Conservation (phyloP, 208 protist species). For the Leishmania tarentolae region DNA sequence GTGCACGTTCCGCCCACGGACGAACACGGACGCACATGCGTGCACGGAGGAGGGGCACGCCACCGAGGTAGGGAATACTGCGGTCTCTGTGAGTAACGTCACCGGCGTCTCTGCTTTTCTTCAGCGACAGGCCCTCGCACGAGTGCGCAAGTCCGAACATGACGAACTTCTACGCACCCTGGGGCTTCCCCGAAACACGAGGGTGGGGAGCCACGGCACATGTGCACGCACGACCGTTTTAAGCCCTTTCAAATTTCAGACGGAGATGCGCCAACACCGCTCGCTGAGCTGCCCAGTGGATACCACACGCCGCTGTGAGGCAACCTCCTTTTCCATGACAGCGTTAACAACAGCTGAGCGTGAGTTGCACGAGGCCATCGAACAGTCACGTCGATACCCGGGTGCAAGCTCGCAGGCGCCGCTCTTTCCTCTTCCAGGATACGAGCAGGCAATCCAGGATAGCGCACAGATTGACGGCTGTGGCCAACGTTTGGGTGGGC, state of each 20-base stretch:
- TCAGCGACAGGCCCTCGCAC: slow-evolving; percentile 57
- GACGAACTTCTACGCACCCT: slow-evolving; percentile 47
- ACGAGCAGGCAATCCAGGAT: not conserved
- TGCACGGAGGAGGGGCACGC: not conserved
- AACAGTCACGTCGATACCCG: slow-evolving; percentile 4
- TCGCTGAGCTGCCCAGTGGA: not conserved
- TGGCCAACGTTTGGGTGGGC: not conserved
- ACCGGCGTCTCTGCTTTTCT: slow-evolving; percentile 63
- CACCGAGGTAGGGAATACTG: not conserved
- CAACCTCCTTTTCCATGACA: not conserved
- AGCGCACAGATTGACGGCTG: slow-evolving; percentile 5
- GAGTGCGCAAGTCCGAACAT: slow-evolving; percentile 48
- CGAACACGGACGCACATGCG: slow-evolving; percentile 31
- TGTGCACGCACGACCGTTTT: slow-evolving; percentile 9
- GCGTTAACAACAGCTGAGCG: slow-evolving; percentile 21
- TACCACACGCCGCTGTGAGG: not conserved
- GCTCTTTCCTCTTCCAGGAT: slow-evolving; percentile 20
- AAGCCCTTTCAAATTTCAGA: slow-evolving; percentile 27
- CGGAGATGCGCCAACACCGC: slow-evolving; percentile 9
- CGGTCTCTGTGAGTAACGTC: slow-evolving; percentile 34
- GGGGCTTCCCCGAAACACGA: slow-evolving; percentile 24
- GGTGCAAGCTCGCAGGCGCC: not conserved
- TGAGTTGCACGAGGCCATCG: slow-evolving; percentile 19
- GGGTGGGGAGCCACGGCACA: not conserved
- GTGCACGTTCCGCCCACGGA: slow-evolving; percentile 84